Conservation (phyloP, 2,329 filamentous ascomycete species). For the Fusarium kyushuense region DNA sequence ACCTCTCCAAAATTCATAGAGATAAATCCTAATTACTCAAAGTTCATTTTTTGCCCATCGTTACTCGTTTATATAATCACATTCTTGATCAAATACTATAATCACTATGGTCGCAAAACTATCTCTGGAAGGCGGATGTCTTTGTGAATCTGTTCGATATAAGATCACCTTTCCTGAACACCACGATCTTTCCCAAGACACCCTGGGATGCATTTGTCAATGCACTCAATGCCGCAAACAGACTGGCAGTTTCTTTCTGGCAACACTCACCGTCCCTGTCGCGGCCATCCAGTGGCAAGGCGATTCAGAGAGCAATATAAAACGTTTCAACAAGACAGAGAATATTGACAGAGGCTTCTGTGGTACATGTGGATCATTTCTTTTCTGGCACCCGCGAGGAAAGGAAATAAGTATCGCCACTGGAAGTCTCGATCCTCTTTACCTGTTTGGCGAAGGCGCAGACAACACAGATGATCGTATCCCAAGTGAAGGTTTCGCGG, state of each 20-base stretch:
- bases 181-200: background rate
- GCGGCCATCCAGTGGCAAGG: background rate
- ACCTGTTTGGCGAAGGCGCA: background rate
- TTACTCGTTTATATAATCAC: background rate
- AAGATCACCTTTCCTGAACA: background rate
- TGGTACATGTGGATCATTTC: slow-evolving; percentile 8
- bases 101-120: background rate
- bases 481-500: background rate
- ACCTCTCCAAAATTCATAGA: background rate
- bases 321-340: slow-evolving; percentile 1
- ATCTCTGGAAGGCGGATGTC: background rate
- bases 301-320: background rate
- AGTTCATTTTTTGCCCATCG: background rate
- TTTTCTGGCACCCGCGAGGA: slow-evolving; percentile 17
- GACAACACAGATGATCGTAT: background rate
- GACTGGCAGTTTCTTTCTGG: slow-evolving; percentile 14
- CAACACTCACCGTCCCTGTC: background rate
- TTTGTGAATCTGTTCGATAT: slow-evolving; percentile 14
- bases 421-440: slow-evolving; percentile 18
- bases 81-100: accelerated
- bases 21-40: background rate
- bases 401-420: background rate
- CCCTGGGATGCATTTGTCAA: slow-evolving; percentile 8
- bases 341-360: slow-evolving; percentile 14
- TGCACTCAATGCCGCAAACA: slow-evolving; percentile 29